phyloP scores from a whole-genome alignment of 345 rosid species.

The Boechera stricta region DNA sequence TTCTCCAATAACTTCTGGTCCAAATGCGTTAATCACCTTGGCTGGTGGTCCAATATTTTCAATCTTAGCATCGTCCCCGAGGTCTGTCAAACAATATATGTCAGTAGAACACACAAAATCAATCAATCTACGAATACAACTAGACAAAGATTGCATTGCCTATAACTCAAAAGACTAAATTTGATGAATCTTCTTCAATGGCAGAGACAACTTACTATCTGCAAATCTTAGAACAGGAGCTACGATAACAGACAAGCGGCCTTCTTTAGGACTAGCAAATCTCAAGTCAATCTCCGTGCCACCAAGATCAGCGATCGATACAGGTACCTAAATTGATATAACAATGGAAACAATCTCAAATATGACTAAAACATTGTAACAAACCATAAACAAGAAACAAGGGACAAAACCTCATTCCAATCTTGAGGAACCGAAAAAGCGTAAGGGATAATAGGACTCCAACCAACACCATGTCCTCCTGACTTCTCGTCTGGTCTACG shows the following conservation, averaged over 20 bases:
- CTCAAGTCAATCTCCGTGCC: constrained; percentile 97
- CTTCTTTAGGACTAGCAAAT: constrained; percentile 84
- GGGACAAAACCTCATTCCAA: constrained; percentile 79
- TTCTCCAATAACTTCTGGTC: constrained; percentile 91
- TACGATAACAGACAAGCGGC: constrained; percentile 82
- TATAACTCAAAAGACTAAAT: not conserved
- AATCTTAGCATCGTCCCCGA: constrained; percentile 67
- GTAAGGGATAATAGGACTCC: constrained; percentile 97
- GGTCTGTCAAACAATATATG: constrained; percentile 51
- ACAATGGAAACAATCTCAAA: constrained; percentile 6
- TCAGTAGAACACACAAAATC: not conserved
- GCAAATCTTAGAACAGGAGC: constrained; percentile 95
- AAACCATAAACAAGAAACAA: not conserved
- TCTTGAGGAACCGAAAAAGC: constrained; percentile 69
- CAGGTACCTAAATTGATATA: constrained; percentile 68
- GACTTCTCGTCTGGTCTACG: constrained; percentile 95
- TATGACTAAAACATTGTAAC: not conserved
- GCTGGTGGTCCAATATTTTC: constrained; percentile 89
- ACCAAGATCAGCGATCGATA: constrained; percentile 94
- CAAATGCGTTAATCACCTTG: constrained; percentile 88
- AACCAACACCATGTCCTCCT: constrained; percentile 98
- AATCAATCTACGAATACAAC: not conserved
- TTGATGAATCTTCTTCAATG: not conserved
- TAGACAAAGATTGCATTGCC: not conserved
- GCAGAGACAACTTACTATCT: constrained; percentile 60